Evolutionary conservation across 2,329 filamentous ascomycete genomes (phyloP).

Genomic region (Colletotrichum lupini): DNA sequence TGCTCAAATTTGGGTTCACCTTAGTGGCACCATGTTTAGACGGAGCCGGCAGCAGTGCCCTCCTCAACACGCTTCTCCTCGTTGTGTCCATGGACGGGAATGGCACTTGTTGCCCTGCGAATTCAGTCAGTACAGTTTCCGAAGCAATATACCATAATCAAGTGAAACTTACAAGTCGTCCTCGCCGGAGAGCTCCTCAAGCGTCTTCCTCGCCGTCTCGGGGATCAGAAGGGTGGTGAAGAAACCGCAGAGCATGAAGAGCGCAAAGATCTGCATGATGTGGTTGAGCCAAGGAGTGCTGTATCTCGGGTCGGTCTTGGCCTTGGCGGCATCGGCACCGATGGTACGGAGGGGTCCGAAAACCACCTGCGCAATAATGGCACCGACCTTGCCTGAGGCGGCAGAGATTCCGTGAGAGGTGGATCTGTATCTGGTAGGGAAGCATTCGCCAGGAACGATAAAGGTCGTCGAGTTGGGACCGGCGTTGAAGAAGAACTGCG

Average conservation of each 20-base stretch:
- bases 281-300: conserved; percentile 35
- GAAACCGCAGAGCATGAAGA: conserved; percentile 58
- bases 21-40: not conserved
- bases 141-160: no score
- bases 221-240: conserved; percentile 56
- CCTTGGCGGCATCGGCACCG: conserved; percentile 56
- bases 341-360: conserved; percentile 56
- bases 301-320: conserved; percentile 37
- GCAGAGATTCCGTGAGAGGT: conserved; percentile 72
- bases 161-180: conserved; percentile 31
- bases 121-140: not conserved
- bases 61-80: conserved; percentile 35
- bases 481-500: conserved; percentile 38
- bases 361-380: conserved; percentile 62
- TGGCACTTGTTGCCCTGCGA: conserved; percentile 17
- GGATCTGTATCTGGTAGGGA: conserved; percentile 71
- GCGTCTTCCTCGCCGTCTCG: conserved; percentile 54
- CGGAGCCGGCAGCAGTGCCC: conserved; percentile 16
- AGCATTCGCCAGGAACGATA: conserved; percentile 72
- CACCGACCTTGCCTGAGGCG: conserved; percentile 68
- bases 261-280: conserved; percentile 50
- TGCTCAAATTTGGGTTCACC: not conserved
- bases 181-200: conserved; percentile 62
- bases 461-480: conserved; percentile 73
- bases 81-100: conserved; percentile 22